These are phyloP conservation scores for Lenwebbia sp. DNA, from an alignment of 345 rosid genomes.

Conservation along the genomic window DNA sequence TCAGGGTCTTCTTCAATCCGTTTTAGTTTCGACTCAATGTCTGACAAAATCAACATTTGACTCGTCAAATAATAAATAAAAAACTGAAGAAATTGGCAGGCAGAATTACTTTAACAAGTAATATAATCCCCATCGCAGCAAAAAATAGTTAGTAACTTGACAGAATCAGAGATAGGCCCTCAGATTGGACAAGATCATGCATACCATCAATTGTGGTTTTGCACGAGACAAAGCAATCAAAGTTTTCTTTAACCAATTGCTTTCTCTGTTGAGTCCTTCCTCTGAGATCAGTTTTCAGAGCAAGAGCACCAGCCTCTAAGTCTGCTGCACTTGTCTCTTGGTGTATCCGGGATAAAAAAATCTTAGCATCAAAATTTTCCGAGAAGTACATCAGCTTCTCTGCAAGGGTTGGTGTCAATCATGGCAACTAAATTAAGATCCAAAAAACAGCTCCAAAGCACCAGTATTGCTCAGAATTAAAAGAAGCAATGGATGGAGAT, in stretches of 20 bases:
- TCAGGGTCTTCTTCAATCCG: constrained; percentile 97
- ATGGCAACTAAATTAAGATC: not conserved
- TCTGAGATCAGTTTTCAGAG: constrained; percentile 85
- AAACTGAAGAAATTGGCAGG: constrained; percentile 4
- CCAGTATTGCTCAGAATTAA: not conserved
- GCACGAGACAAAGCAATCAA: constrained; percentile 99
- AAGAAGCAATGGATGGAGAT: not conserved
- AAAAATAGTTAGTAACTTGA: not conserved
- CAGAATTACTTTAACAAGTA: not conserved
- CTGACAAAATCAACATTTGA: constrained; percentile 15
- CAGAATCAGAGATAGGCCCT: not conserved
- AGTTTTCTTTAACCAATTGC: constrained; percentile 93
- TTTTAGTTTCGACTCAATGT: constrained; percentile 89
- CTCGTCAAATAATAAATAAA: not conserved
- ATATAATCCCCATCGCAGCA: not conserved
- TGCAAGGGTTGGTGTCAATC: constrained; percentile 23
- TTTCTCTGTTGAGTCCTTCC: constrained; percentile 90
- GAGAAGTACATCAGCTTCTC: constrained; percentile 88
- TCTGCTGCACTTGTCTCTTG: constrained; percentile 75
- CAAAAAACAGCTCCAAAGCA: not conserved
- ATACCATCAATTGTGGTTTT: constrained; percentile 98
- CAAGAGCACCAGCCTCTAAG: constrained; percentile 90
- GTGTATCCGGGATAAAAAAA: constrained; percentile 86
- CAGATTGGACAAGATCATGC: not conserved
- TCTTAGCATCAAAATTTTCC: constrained; percentile 81